Percentiles rank a stretch among this genome's conserved stretches.
Conservation (phyloP, 2,329 filamentous ascomycete genomes). For the Pseudogymnoascus sp. region DNA sequence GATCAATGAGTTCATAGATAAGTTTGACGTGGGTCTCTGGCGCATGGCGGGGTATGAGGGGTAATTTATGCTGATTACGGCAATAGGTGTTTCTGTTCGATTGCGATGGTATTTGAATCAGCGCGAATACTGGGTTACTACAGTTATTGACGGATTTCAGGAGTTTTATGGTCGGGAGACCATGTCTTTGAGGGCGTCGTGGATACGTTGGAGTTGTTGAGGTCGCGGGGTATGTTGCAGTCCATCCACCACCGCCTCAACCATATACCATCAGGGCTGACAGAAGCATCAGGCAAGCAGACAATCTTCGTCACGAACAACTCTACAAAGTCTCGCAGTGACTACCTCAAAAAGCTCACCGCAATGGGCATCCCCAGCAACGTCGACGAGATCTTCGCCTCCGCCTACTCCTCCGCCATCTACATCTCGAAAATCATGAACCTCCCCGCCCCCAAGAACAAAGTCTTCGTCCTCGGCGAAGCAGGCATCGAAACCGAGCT, state of each 20-base stretch:
- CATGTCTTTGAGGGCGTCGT: slow-evolving; percentile 77
- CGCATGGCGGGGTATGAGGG: slow-evolving; percentile 10
- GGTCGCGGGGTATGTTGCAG: slow-evolving; percentile 60
- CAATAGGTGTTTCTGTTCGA: slow-evolving; percentile 83
- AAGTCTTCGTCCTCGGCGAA: slow-evolving; percentile 92
- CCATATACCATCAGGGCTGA: slow-evolving; percentile 11
- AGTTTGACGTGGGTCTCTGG: slow-evolving; percentile 70
- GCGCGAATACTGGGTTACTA: background rate
- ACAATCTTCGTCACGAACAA: slow-evolving; percentile 98
- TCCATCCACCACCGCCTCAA: background rate
- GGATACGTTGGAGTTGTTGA: slow-evolving; percentile 76
- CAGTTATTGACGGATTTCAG: slow-evolving; percentile 38
- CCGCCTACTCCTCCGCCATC: slow-evolving; percentile 87
- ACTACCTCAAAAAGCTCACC: slow-evolving; percentile 89
- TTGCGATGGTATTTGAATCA: slow-evolving; percentile 69
- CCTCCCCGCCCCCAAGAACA: slow-evolving; percentile 70
- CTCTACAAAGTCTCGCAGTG: slow-evolving; percentile 87
- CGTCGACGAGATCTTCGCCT: slow-evolving; percentile 90
- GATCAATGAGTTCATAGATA: slow-evolving; percentile 76
- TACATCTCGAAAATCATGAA: slow-evolving; percentile 92
- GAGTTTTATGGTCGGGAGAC: slow-evolving; percentile 94
- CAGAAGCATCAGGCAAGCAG: slow-evolving; percentile 60
- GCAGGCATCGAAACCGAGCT: slow-evolving; percentile 86
- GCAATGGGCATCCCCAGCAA: slow-evolving; percentile 69
- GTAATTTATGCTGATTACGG: slow-evolving; percentile 20